Base-by-base conservation (phyloP, 2,329 filamentous ascomycete genomes). In the Alternaria incomplexa region DNA sequence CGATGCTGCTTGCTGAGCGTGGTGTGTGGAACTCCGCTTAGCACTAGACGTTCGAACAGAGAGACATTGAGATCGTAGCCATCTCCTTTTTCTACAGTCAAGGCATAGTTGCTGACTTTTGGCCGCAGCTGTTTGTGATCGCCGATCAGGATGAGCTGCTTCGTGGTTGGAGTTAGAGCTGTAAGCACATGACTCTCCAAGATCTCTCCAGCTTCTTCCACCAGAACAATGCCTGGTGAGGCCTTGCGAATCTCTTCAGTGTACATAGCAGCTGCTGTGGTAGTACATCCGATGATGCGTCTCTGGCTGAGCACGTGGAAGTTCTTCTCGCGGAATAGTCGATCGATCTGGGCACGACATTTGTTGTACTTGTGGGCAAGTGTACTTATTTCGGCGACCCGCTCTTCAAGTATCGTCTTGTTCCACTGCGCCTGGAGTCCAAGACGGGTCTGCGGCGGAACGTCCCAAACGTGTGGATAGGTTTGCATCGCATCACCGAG, bases 171-270 rank as follows among this genome's bases (percentile, higher is more conserved):
- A 0, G 83, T 81, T 59, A 93, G 69, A 0, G 90, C 86, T 0
- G 90, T 86, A 0, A 93, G 76, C 2, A 91, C 82, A 66, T 93
- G 90, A 2, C 84, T 83, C 73, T 93, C 91, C 0, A 92, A 81
- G 4, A 93, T 91, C 65, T 93, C 90, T 2, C 90, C 91, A 0
- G 90, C 91, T 75, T 93, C 91, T 73, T 93, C 91, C 0, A 92
- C 86, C 0, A 93, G 72, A 1, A 92, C 77, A 3, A 91, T 81
- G 1, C 88, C 87, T 0, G 89, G 88, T 0, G 79, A 75, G 0
- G 85, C 86, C 1, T 83, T 80, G 5, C 83, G 83, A 9, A 93
- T 83, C 1, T 86, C 80, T 0, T 84, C 77, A 0, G 83, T 78
- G 54, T 90, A 85, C 77, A 84, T 92, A 0, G 91, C 89, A 0